phyloP scores from a whole-genome alignment of 768 basidiomycete species.

The Mycena vulgaris region DNA sequence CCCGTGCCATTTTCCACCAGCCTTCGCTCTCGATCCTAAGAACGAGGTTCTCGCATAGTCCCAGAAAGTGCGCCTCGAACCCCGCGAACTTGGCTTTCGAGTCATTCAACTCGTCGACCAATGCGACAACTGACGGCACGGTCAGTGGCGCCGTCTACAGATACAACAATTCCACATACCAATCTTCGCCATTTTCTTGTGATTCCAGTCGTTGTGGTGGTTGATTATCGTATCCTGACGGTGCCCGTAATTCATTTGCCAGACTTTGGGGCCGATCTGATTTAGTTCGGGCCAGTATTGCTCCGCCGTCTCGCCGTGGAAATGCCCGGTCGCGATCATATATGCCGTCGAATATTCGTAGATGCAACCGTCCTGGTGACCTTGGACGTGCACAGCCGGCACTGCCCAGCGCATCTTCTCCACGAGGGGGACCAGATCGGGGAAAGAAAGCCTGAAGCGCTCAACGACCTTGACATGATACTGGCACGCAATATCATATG shows the following conservation, averaged over 20 bases:
- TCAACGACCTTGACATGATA: conserved; percentile 28
- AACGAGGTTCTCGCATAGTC: neutral
- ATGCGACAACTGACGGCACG: neutral
- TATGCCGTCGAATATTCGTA: conserved; percentile 35
- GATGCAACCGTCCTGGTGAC: conserved; percentile 39
- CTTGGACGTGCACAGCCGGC: conserved; percentile 39
- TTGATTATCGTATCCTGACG: conserved; percentile 41
- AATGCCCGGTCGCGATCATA: conserved; percentile 33
- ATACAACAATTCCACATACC: neutral
- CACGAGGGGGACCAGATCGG: conserved; percentile 25
- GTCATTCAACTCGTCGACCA: neutral
- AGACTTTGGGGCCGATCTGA: conserved; percentile 32
- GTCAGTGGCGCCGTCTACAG: too few relatives aligned
- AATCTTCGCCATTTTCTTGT: conserved; percentile 27
- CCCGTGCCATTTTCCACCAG: neutral
- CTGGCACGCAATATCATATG: conserved; percentile 39
- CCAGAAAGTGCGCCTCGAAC: neutral
- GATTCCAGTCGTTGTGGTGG: conserved; percentile 41
- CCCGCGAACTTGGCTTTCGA: neutral
- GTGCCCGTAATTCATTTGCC: conserved; percentile 41
- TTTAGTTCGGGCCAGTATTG: conserved; percentile 13
- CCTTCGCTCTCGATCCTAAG: neutral
- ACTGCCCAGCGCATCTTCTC: conserved; percentile 30
- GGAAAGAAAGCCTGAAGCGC: conserved; percentile 26
- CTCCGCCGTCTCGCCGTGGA: conserved; percentile 20